A percentile compares a stretch with the other conserved stretches of the same genome.
Conservation (phyloP, 495 filamentous ascomycete genomes). For the Penicillium fimorum region DNA sequence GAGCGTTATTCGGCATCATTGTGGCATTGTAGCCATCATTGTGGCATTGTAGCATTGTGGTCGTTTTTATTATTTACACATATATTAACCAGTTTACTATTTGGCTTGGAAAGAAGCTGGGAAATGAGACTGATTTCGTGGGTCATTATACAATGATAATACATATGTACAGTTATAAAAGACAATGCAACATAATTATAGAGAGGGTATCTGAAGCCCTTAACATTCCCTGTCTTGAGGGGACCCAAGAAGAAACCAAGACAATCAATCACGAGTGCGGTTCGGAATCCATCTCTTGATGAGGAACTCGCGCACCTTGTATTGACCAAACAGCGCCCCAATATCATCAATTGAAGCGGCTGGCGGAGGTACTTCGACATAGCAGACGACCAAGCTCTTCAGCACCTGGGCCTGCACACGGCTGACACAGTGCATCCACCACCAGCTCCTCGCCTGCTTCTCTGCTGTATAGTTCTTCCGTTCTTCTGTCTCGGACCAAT, state of each 20-base stretch:
- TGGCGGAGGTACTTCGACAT: constrained; percentile 87
- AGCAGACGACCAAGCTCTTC: constrained; percentile 84
- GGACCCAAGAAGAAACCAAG: constrained; percentile 40
- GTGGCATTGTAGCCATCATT: too few relatives aligned
- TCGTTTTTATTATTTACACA: neutral
- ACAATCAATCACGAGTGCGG: constrained; percentile 61
- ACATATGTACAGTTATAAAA: constrained; percentile 1
- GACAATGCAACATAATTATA: constrained; percentile 7
- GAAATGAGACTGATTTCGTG: constrained; percentile 1
- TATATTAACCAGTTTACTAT: neutral
- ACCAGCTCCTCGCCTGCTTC: constrained; percentile 65
- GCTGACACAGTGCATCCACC: constrained; percentile 90
- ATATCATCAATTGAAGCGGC: constrained; percentile 49
- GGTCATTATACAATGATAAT: constrained; percentile 8
- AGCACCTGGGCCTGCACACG: constrained; percentile 85
- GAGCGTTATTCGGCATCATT: neutral
- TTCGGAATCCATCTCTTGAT: constrained; percentile 83
- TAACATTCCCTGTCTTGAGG: neutral
- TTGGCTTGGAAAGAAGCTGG: neutral
- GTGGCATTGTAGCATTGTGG: neutral
- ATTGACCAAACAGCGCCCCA: constrained; percentile 61
- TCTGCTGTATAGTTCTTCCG: constrained; percentile 44
- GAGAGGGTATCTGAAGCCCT: constrained; percentile 24
- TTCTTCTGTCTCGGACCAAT: constrained; percentile 62
- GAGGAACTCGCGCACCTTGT: constrained; percentile 77